Conservation (phyloP, 2,329 filamentous ascomycete genomes). For the Cytospora piceicola region DNA sequence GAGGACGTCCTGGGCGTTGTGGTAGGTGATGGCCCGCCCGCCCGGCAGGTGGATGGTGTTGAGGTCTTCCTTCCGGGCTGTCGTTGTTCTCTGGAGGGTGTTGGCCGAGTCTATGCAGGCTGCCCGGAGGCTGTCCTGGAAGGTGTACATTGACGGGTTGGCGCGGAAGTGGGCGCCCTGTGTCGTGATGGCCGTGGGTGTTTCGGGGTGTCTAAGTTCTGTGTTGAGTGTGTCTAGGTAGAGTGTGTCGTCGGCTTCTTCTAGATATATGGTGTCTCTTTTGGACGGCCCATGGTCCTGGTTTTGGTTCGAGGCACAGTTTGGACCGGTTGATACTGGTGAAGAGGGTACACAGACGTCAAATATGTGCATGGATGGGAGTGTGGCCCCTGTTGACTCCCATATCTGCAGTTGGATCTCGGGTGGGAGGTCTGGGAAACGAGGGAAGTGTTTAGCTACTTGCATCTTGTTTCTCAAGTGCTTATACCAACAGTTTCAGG, state of each 20-base stretch:
- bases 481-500: neutral
- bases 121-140: conserved; percentile 7
- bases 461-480: neutral
- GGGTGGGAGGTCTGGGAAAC: conserved; percentile 32
- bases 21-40: conserved; percentile 18
- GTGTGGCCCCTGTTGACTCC: conserved; percentile 29
- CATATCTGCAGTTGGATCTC: conserved; percentile 35
- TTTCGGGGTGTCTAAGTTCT: neutral
- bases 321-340: neutral
- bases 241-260: conserved; percentile 15
- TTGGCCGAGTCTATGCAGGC: conserved; percentile 24
- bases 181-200: neutral
- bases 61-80: neutral
- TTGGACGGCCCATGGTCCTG: neutral
- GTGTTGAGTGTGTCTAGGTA: conserved; percentile 21
- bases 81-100: neutral
- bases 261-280: neutral
- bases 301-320: neutral
- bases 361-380: conserved; percentile 34
- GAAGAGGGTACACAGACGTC: conserved; percentile 31
- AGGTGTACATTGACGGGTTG: conserved; percentile 29
- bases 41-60: conserved; percentile 23
- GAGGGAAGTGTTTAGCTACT: conserved; percentile 24
- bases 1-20: conserved; percentile 30
- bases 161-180: conserved; percentile 5